Percentiles rank a stretch among this genome's conserved stretches.
These are phyloP conservation scores for Fusarium tuaranense DNA, from an alignment of 2,329 filamentous ascomycete genomes.

Conservation along the genomic window DNA sequence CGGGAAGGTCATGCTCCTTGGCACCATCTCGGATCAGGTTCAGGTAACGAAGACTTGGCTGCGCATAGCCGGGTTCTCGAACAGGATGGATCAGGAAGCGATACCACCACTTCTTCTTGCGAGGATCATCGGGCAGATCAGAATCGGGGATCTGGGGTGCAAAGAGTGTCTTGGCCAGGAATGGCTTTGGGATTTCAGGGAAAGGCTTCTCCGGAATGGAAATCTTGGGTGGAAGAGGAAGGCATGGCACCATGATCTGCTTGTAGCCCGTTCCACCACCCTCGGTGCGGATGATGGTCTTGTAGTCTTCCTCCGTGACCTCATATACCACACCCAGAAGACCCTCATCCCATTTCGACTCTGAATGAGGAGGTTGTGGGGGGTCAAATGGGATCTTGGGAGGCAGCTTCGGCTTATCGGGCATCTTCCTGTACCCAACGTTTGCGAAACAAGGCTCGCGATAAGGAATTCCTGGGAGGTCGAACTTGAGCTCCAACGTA, in stretches of 20 bases:
- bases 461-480: conserved; percentile 88
- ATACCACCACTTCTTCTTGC: conserved; percentile 57
- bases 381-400: conserved; percentile 43
- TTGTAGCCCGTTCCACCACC: conserved; percentile 88
- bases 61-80: conserved; percentile 78
- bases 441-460: conserved; percentile 93
- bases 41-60: conserved; percentile 86
- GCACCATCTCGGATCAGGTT: conserved; percentile 84
- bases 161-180: conserved; percentile 88
- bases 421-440: conserved; percentile 70
- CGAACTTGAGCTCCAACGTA: conserved; percentile 81
- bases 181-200: conserved; percentile 67
- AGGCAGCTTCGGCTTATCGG: conserved; percentile 52
- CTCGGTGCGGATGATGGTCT: conserved; percentile 89
- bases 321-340: conserved; percentile 96
- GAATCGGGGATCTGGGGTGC: conserved; percentile 66
- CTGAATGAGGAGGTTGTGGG: conserved; percentile 37
- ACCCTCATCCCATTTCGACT: conserved; percentile 76
- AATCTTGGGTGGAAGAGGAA: conserved; percentile 70
- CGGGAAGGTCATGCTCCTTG: conserved; percentile 81
- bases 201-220: conserved; percentile 72
- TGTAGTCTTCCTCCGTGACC: conserved; percentile 85
- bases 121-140: conserved; percentile 45
- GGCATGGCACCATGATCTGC: conserved; percentile 84
- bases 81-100: conserved; percentile 59